A percentile compares a stretch with the other conserved stretches of the same genome.
These are phyloP conservation scores for Exophiala sideris DNA, from an alignment of 2,329 filamentous ascomycete genomes.

Conservation along the genomic window DNA sequence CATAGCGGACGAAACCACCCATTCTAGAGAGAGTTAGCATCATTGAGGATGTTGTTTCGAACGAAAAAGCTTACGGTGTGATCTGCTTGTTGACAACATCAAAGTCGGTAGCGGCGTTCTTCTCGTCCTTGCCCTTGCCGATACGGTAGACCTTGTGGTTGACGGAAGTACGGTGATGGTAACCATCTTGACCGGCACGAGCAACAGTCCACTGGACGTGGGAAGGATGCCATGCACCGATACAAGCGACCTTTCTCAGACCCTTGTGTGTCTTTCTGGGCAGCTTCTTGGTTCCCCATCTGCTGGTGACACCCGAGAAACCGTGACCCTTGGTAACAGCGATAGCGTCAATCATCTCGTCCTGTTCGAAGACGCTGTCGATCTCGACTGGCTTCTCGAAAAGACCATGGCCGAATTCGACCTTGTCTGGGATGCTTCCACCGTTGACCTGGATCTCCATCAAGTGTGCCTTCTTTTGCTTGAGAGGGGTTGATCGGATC, in stretches of 20 bases:
- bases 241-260: conserved; percentile 99
- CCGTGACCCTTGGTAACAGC: conserved; percentile 99
- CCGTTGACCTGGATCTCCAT: conserved; percentile 99
- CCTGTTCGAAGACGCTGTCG: conserved; percentile 94
- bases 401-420: conserved; percentile 87
- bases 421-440: conserved; percentile 93
- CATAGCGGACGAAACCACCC: conserved; percentile 99
- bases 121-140: conserved; percentile 85
- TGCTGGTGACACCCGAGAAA: conserved; percentile 92
- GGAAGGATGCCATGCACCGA: conserved; percentile 99
- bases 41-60: background rate
- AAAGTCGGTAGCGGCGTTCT: conserved; percentile 89
- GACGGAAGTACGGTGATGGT: conserved; percentile 99
- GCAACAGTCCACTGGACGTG: conserved; percentile 99
- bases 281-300: conserved; percentile 99
- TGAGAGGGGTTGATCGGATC: conserved; percentile 97
- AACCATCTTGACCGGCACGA: conserved; percentile 98
- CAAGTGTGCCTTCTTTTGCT: conserved; percentile 99
- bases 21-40: conserved; percentile 59
- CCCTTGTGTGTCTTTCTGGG: conserved; percentile 99
- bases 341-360: conserved; percentile 99
- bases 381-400: conserved; percentile 99
- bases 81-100: conserved; percentile 99
- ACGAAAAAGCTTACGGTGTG: conserved; percentile 76
- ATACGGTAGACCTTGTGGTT: conserved; percentile 99